Evolutionary conservation across 139 green algal species (phyloP), one percentile per base, ranked within the genome.

Genomic region (Astrephomene gubernaculifera): DNA sequence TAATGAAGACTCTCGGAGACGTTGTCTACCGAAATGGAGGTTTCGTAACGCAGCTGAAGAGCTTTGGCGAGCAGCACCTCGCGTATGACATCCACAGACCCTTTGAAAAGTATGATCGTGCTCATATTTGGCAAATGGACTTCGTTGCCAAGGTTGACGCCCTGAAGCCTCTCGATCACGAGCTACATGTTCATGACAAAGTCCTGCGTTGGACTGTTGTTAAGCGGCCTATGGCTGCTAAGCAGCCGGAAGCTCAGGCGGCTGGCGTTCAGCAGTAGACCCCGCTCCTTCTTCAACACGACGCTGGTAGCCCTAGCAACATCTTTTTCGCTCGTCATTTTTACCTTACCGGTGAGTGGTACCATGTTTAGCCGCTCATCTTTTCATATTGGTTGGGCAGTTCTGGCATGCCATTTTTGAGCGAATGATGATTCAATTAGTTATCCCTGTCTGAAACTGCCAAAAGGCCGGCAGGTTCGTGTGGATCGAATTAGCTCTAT

Each of bases 371-470:
- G 17, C 17, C 17, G 12, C 14, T 12, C 49, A 17, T 57, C 12
- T 57, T 57, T 25, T 12, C 49, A 25, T 12, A 17, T 57, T 57
- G 14, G 17, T 57, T 57, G 12, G 49, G 49, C 49, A 17, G 12
- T 25, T 57, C 17, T 25, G 14, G 49, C 49, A 57, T 65, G 22
- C 19, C 57, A 65, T 33, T n/a, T 33, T 33, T 27, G 45, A 53
- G 73, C 64, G 43, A 73, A 68, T 85, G 89, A 83, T 45, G 53
- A 71, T 82, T 87, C 72, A 87, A n/a, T 84, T 60, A 94, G 93
- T 96, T 96, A 96, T 96, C 94, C 93, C 93, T 96, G 93, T 93
- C 93, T 85, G 87, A 96, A 69, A 70, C 79, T 52, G 71, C 87
- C 89, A 94, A 12, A 89, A 90, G 87, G 91, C 85, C 86, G 57